Conservation (phyloP, 202 grass and related monocot species). For the Tripidium arundinaceum region DNA sequence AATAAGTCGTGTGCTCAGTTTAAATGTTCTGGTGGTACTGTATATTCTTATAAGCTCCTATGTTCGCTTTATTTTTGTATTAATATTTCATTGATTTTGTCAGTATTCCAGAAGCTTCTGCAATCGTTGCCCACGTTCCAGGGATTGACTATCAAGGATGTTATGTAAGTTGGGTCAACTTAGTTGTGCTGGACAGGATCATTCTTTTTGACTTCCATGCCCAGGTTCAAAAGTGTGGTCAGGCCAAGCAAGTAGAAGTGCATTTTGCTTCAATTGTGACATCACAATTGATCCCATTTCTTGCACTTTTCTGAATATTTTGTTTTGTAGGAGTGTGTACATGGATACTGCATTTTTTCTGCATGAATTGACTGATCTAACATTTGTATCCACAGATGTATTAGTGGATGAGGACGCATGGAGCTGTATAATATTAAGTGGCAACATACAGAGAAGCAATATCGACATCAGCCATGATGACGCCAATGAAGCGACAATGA, state of each 20-base stretch:
- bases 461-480: slow-evolving; percentile 24
- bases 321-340: background rate
- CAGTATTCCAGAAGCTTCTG: slow-evolving; percentile 20
- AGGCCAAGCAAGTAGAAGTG: background rate
- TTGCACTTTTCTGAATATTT: slow-evolving; percentile 7
- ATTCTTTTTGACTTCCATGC: slow-evolving; percentile 13
- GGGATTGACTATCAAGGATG: slow-evolving; percentile 11
- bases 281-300: slow-evolving; percentile 11
- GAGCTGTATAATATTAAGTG: slow-evolving; percentile 4
- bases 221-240: background rate
- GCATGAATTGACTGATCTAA: slow-evolving; percentile 29
- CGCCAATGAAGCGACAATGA: slow-evolving; percentile 21
- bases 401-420: slow-evolving; percentile 31
- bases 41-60: slow-evolving; percentile 7
- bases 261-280: slow-evolving; percentile 18
- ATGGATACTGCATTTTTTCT: slow-evolving; percentile 24
- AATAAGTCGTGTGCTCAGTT: slow-evolving; percentile 1
- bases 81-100: background rate
- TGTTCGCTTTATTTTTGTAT: background rate
- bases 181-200: background rate
- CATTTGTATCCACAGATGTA: slow-evolving; percentile 35
- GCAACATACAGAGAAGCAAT: slow-evolving; percentile 11
- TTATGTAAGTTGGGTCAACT: slow-evolving; percentile 12
- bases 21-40: background rate
- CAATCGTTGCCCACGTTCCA: background rate